Evolutionary conservation across 129 eudicot genomes (phyloP).

Genomic region (Ambrosia artemisiifolia): DNA sequence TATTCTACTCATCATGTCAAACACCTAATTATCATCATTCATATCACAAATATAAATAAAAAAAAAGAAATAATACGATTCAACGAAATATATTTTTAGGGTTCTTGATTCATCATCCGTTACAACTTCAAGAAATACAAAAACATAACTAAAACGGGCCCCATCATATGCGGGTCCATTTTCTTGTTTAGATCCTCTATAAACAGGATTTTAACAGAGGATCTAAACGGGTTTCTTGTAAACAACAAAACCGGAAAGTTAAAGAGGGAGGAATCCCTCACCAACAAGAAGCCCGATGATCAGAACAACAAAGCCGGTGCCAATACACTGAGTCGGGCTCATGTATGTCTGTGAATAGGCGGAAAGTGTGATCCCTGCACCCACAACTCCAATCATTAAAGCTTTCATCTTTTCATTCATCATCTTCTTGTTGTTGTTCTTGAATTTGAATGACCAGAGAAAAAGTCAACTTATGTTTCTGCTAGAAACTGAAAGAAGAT

Average conservation of each 20-base stretch:
- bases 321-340: slow-evolving; percentile 62
- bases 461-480: slow-evolving; percentile 30
- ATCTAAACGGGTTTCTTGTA: not conserved
- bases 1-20: not conserved
- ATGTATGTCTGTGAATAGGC: slow-evolving; percentile 74
- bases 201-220: not conserved
- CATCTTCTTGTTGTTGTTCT: slow-evolving; percentile 15
- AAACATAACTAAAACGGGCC: slow-evolving; percentile 8
- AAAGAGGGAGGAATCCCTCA: slow-evolving; percentile 84
- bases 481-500: slow-evolving; percentile 9
- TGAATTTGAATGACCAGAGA: not conserved
- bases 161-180: not conserved
- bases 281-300: slow-evolving; percentile 65
- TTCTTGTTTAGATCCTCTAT: slow-evolving; percentile 3
- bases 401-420: slow-evolving; percentile 71
- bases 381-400: slow-evolving; percentile 66
- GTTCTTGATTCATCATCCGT: slow-evolving; percentile 2
- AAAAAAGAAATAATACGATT: not conserved
- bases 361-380: slow-evolving; percentile 77
- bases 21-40: not conserved
- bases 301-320: slow-evolving; percentile 64
- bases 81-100: not conserved
- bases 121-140: slow-evolving; percentile 6
- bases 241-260: slow-evolving; percentile 12
- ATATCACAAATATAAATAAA: not conserved